Evolutionary conservation across 2,329 filamentous ascomycete genomes (phyloP), one percentile per base, ranked within the genome.

Genomic region (Graphilbum fragrans): DNA sequence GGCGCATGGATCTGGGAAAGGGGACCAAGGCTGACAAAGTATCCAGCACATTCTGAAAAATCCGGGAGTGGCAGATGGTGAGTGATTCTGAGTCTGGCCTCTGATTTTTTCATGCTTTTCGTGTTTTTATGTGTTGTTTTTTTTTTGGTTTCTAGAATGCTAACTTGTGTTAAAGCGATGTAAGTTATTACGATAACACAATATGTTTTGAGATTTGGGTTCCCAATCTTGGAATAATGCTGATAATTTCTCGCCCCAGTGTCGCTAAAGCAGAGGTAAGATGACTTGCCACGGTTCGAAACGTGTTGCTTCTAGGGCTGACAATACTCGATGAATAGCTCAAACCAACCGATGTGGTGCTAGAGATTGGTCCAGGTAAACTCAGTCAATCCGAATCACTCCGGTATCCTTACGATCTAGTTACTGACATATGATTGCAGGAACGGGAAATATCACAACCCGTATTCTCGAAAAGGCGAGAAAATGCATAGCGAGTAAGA

Each of bases 301-400:
- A 20, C 7, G 6, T 25, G n/a, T n/a, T n/a, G n/a, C n/a, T n/a
- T n/a, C n/a, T n/a, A n/a, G 11, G 11, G n/a, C 12, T 32, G 17
- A 20, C 23, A 17, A 11, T 19, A 7, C n/a, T 21, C 5, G 1
- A 18, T 6, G 85, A 87, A 16, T 77, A 82, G 52, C 71, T 98
- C 32, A 94, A 95, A 58, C 88, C 92, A 43, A 90, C 83, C 27
- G 92, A 86, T 59, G 77, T 80, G 2, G 90, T 96, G 3, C 78
- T 96, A 19, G 90, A 96, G 71, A 82, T 94, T 48, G 88, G 90
- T 50, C 86, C 88, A 6, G 87, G 87, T 55, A 29, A 2, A 90
- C 85, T 86, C 87, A 48, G 93, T 92, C 59, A 61, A 82, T 49
- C 81, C 77, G 2, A 69, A 75, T 29, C 68, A 73, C 6, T 21